A percentile compares a stretch with the other conserved stretches of the same genome.
Evolutionary conservation across 2,329 filamentous ascomycete species (phyloP).

Genomic region (Oidium heveae): DNA sequence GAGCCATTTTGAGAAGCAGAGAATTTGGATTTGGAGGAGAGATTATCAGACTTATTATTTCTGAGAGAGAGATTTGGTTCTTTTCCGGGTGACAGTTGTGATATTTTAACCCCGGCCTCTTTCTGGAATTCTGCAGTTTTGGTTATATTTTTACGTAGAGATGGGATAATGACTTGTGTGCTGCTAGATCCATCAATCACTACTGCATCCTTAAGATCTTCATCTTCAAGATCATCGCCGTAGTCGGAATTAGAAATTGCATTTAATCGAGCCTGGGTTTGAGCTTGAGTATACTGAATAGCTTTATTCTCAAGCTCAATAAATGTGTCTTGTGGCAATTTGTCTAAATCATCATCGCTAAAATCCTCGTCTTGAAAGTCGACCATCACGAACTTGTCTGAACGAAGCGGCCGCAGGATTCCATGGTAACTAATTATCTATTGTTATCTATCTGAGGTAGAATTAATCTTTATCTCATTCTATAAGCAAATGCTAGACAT

Average conservation of each 20-base stretch:
- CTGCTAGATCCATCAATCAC: constrained; percentile 18
- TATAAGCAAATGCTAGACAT: too few relatives aligned
- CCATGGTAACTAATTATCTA: not conserved
- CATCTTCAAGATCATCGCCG: constrained; percentile 12
- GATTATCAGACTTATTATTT: not conserved
- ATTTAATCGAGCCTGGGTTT: constrained; percentile 6
- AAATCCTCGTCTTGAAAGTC: constrained; percentile 19
- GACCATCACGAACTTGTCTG: constrained; percentile 10
- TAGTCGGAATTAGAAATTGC: constrained; percentile 15
- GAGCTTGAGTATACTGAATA: constrained; percentile 26
- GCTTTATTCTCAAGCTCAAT: constrained; percentile 39
- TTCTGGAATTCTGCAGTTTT: not conserved
- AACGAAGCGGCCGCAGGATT: not conserved
- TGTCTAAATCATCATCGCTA: constrained; percentile 39
- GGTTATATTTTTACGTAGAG: constrained; percentile 3
- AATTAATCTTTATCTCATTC: too few relatives aligned
- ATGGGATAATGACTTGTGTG: constrained; percentile 5
- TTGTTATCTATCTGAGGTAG: too few relatives aligned
- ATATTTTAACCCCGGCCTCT: not conserved
- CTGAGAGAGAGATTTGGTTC: not conserved
- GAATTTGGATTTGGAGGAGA: too few relatives aligned
- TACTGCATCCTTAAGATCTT: constrained; percentile 27
- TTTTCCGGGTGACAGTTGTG: not conserved
- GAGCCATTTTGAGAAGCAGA: not conserved
- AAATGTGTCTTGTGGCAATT: constrained; percentile 28